phyloP scores from a whole-genome alignment of 805 yeast species.

The Ogataea pilisensis region DNA sequence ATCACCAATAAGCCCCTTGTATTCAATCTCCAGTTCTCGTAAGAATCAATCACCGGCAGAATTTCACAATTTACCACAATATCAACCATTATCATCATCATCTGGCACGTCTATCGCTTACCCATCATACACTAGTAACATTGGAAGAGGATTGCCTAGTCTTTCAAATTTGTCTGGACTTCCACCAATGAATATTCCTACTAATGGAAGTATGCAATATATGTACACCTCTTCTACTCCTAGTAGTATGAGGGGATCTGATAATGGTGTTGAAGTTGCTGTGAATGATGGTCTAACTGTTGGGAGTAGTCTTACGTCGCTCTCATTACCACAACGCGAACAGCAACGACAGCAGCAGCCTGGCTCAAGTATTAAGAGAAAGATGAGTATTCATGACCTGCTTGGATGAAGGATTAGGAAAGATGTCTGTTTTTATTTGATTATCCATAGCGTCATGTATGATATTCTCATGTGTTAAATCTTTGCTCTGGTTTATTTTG shows the following conservation, averaged over 20 bases:
- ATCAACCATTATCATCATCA: neutral
- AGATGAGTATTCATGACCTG: constrained; percentile 23
- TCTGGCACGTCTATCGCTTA: neutral
- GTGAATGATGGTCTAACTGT: no score
- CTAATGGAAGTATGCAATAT: neutral
- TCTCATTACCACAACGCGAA: no score
- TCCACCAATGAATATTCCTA: neutral
- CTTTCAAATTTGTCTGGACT: neutral
- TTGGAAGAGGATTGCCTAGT: neutral
- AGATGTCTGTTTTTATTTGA: no score
- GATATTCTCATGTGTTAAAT: no score
- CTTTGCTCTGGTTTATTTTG: no score
- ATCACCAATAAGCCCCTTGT: neutral
- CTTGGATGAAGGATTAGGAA: no score
- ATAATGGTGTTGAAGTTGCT: no score
- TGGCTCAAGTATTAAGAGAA: constrained; percentile 15
- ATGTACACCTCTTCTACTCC: neutral
- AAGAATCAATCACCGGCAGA: neutral
- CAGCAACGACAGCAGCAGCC: neutral
- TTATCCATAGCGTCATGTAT: no score
- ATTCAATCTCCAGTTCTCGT: neutral
- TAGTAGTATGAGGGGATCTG: neutral
- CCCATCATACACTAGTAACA: neutral
- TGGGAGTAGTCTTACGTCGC: no score
- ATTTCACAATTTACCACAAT: neutral